Evolutionary conservation across 768 basidiomycete species (phyloP).

Genomic region (Amanita muscaria): DNA sequence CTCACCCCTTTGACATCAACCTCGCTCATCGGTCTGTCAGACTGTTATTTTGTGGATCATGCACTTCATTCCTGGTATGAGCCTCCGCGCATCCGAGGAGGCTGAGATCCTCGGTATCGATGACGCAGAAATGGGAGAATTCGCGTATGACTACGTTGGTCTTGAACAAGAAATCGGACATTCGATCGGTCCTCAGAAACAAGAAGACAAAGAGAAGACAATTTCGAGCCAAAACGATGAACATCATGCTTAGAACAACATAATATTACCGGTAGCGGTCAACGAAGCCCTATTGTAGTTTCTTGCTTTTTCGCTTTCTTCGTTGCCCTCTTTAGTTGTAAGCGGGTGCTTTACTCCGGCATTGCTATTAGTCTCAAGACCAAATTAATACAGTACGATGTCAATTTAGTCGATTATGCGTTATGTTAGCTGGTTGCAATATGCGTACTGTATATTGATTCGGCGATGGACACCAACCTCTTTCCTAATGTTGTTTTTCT

Average conservation of each 20-base stretch:
- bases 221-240: background rate
- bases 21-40: slow-evolving; percentile 22
- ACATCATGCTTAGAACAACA: background rate
- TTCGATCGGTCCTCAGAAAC: background rate
- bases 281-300: too few species aligned
- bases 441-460: too few species aligned
- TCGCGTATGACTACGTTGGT: slow-evolving; percentile 80
- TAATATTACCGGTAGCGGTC: too few species aligned
- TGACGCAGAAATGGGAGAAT: slow-evolving; percentile 86
- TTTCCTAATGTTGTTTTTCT: too few species aligned
- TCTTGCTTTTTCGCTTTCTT: too few species aligned
- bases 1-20: background rate
- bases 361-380: too few species aligned
- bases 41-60: slow-evolving; percentile 81
- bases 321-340: too few species aligned
- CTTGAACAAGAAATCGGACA: slow-evolving; percentile 52
- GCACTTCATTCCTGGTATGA: slow-evolving; percentile 77
- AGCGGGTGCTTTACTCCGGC: too few species aligned
- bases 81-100: slow-evolving; percentile 58
- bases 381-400: too few species aligned
- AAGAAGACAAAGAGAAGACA: background rate
- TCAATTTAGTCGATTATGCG: too few species aligned
- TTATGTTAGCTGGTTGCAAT: too few species aligned
- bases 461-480: too few species aligned
- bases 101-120: slow-evolving; percentile 81